phyloP scores from a whole-genome alignment of 2,329 filamentous ascomycete species.

The Neofusicoccum laricinum region DNA sequence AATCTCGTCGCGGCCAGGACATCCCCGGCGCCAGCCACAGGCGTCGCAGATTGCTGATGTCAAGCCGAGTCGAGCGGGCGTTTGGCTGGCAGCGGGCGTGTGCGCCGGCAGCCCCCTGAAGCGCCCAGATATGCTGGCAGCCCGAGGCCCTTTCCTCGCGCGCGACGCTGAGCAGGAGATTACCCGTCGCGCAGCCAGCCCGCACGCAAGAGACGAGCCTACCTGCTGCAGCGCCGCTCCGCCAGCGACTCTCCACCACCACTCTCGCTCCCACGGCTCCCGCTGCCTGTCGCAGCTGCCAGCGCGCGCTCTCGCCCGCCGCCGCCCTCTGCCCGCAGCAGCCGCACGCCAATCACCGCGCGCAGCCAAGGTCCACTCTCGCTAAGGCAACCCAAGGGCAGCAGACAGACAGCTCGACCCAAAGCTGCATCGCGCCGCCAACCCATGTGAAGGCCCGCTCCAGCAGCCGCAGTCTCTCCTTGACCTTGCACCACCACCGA shows the following conservation, averaged over 20 bases:
- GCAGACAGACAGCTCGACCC: constrained; percentile 9
- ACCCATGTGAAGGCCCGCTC: constrained; percentile 15
- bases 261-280: constrained; percentile 1
- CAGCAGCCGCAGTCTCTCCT: constrained; percentile 6
- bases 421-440: constrained; percentile 9
- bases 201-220: constrained; percentile 7
- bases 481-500: constrained; percentile 15
- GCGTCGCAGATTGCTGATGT: constrained; percentile 15
- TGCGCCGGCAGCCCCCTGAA: constrained; percentile 10
- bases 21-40: constrained; percentile 11
- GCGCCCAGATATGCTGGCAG: constrained; percentile 5
- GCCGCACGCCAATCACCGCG: constrained; percentile 9
- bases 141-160: constrained; percentile 10
- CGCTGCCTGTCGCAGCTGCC: constrained; percentile 8
- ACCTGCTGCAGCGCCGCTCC: constrained; percentile 2
- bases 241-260: constrained; percentile 8
- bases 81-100: not conserved
- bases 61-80: constrained; percentile 12
- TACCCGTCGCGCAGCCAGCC: constrained; percentile 8
- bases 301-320: not conserved
- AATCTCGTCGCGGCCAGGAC: constrained; percentile 13
- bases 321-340: not conserved
- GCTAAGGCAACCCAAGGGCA: constrained; percentile 14
- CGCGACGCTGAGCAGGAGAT: constrained; percentile 10
- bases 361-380: constrained; percentile 14